Evolutionary conservation across 345 rosid genomes (phyloP), one percentile per base, ranked within the genome.

Genomic region (Ceriops tagal): DNA sequence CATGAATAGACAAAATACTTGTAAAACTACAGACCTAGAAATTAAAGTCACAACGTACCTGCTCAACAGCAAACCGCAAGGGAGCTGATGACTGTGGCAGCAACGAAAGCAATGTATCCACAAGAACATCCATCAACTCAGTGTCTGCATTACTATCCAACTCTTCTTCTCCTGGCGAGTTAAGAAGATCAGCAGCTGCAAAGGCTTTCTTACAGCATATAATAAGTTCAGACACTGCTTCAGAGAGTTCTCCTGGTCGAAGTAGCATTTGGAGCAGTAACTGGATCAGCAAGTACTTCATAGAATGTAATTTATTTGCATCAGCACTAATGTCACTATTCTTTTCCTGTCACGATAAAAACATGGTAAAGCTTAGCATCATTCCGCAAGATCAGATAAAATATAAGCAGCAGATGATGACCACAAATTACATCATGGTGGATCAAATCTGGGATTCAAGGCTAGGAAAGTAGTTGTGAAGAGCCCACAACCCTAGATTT

Each of bases 71-170:
- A 80, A 91, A 83, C 64, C 96, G 89, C 83, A 90, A 68, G 76
- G 97, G 88, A 71, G 95, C 92, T 32, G 99, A 84, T 76, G 99
- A 85, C 76, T 96, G 91, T 9, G 99, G 96, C 63, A 89, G 80
- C 84, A 96, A 78, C 49, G 96, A 89, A 67, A 96, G 96, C 73
- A 92, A 72, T 30, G 98, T 86, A 73, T 96, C 98, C 51, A 89
- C 86, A 49, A 96, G 86, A 65, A 96, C 95, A 77, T 96, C 97
- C 88, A 96, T 88, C 72, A 89, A 78, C 77, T 90, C 83, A 31
- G 96, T 95, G 61, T 64, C 70, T 27, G 72, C 85, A 79, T 85
- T 91, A 77, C 70, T 64, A 24, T 78, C 89, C 56, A 74, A 71
- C 73, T 85, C 96, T 74, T 84, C 91, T 77, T 90, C 93, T 66